A percentile compares a stretch with the other conserved stretches of the same genome.
phyloP scores from a whole-genome alignment of 2,329 filamentous ascomycete species.

The Rutstroemia sydowiana region DNA sequence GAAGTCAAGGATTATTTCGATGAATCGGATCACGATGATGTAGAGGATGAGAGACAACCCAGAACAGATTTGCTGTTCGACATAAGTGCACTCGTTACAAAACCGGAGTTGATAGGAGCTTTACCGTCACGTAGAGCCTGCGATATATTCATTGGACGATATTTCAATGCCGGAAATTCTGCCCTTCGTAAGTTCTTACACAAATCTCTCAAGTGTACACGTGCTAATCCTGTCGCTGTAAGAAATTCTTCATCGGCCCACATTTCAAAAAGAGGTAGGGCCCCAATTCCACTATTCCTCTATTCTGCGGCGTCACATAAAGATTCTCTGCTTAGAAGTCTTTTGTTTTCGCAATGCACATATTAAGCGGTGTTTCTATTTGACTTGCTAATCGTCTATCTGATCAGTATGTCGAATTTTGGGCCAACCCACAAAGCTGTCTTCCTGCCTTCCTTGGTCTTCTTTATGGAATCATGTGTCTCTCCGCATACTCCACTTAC shows the following conservation, averaged over 20 bases:
- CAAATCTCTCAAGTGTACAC: no score
- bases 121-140: conserved; percentile 41
- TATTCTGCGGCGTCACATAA: neutral
- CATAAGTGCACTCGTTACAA: conserved; percentile 32
- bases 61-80: conserved; percentile 33
- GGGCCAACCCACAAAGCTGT: conserved; percentile 34
- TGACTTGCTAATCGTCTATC: neutral
- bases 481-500: conserved; percentile 35
- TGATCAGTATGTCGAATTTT: conserved; percentile 42
- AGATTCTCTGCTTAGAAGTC: no score
- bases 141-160: conserved; percentile 45
- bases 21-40: conserved; percentile 33
- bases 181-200: conserved; percentile 38
- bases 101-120: conserved; percentile 40
- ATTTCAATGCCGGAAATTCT: conserved; percentile 46
- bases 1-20: conserved; percentile 50
- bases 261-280: conserved; percentile 39
- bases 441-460: conserved; percentile 44
- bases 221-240: neutral
- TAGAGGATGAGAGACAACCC: conserved; percentile 29
- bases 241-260: conserved; percentile 48
- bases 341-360: no score
- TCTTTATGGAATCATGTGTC: conserved; percentile 32
- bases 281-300: neutral
- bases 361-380: no score